These are phyloP conservation scores for Plicaturopsis crispa DNA, from an alignment of 768 basidiomycete genomes.

Conservation along the genomic window DNA sequence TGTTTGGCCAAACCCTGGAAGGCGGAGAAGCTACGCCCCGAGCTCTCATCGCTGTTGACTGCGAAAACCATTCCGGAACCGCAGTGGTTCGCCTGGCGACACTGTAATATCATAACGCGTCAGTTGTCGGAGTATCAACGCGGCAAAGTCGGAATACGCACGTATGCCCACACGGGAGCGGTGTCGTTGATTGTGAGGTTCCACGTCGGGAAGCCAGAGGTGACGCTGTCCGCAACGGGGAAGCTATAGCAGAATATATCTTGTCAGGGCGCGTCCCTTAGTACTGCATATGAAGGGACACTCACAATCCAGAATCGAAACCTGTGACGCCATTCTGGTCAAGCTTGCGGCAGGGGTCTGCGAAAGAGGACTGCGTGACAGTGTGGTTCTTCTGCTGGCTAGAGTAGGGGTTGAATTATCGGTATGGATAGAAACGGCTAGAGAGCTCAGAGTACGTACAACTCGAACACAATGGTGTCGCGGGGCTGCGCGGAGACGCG, in stretches of 20 bases:
- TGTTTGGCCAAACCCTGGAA: slow-evolving; percentile 49
- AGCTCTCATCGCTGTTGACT: slow-evolving; percentile 48
- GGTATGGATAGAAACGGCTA: slow-evolving; percentile 3
- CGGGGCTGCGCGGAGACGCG: slow-evolving; percentile 40
- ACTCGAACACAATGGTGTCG: slow-evolving; percentile 53
- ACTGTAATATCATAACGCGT: too few species aligned
- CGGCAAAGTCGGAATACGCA: slow-evolving; percentile 23
- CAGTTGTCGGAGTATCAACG: too few species aligned
- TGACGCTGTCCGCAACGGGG: slow-evolving; percentile 33
- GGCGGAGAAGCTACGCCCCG: slow-evolving; percentile 43
- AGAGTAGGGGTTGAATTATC: too few species aligned
- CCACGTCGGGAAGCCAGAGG: slow-evolving; percentile 42
- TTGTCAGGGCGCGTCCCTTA: background rate
- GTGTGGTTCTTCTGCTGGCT: slow-evolving; percentile 65
- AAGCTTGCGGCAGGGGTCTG: slow-evolving; percentile 45
- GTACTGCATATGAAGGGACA: too few species aligned
- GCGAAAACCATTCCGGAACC: slow-evolving; percentile 47
- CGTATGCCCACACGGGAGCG: slow-evolving; percentile 50
- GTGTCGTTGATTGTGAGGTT: slow-evolving; percentile 53
- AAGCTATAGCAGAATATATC: slow-evolving; percentile 3
- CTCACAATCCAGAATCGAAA: slow-evolving; percentile 55
- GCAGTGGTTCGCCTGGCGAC: slow-evolving; percentile 30
- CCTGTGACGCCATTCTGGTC: slow-evolving; percentile 31
- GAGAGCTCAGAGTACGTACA: slow-evolving; percentile 30
- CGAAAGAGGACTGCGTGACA: slow-evolving; percentile 56